phyloP scores from a whole-genome alignment of 2,329 filamentous ascomycete species.

The Monosporascus sp. region DNA sequence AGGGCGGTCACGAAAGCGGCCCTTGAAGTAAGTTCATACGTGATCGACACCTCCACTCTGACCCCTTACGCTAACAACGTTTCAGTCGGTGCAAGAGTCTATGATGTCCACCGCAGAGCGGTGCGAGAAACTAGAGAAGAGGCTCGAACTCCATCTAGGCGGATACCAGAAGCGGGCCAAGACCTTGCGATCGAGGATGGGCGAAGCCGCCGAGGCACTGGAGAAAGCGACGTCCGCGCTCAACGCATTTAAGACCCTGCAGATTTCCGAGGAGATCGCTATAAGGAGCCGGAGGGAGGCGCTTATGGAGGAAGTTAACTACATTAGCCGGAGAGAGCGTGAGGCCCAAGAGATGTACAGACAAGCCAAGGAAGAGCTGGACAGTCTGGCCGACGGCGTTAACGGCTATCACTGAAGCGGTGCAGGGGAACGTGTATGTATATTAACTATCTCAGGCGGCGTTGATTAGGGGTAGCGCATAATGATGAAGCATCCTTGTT shows the following conservation, averaged over 20 bases:
- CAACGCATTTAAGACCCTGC: conserved; percentile 67
- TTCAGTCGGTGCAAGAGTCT: conserved; percentile 62
- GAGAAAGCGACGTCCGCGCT: conserved; percentile 68
- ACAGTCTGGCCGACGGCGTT: conserved; percentile 42
- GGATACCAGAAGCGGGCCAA: conserved; percentile 87
- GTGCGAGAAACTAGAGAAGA: conserved; percentile 88
- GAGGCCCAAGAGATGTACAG: conserved; percentile 88
- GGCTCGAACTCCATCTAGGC: conserved; percentile 77
- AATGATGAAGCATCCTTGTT: background rate
- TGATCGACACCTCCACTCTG: background rate
- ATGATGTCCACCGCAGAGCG: conserved; percentile 71
- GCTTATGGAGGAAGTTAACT: conserved; percentile 76
- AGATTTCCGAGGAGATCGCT: conserved; percentile 74
- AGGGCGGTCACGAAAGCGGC: conserved; percentile 58
- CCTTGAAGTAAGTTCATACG: conserved; percentile 59
- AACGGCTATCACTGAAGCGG: conserved; percentile 33
- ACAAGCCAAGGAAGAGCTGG: conserved; percentile 70
- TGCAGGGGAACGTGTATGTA: background rate
- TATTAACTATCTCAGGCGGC: background rate
- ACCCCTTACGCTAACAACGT: conserved; percentile 5
- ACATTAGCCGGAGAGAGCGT: conserved; percentile 74
- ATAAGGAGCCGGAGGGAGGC: conserved; percentile 66
- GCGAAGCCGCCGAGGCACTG: conserved; percentile 67
- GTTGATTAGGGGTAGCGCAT: background rate
- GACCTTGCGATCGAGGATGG: conserved; percentile 72